Percentiles rank a stretch among this genome's conserved stretches.
Evolutionary conservation across 192 early-diverging fungal genomes (phyloP).

Genomic region (Chytriomyces confervae): DNA sequence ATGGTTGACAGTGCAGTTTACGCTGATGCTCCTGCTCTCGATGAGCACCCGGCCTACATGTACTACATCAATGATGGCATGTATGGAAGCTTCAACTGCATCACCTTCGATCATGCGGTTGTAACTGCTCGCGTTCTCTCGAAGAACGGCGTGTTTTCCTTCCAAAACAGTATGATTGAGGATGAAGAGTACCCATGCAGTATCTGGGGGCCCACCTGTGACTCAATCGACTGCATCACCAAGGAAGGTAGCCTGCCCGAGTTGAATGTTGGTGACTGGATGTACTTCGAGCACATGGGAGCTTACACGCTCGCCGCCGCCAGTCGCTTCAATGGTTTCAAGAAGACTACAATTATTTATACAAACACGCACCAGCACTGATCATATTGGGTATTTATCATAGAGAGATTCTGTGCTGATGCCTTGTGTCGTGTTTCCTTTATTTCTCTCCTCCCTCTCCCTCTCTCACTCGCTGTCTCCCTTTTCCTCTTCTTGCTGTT

Average conservation of each 20-base stretch:
- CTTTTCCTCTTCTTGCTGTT: no score
- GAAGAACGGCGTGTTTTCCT: conserved; percentile 47
- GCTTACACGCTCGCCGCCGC: conserved; percentile 94
- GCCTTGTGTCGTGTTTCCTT: no score
- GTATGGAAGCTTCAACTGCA: conserved; percentile 98
- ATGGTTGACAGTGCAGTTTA: conserved; percentile 23
- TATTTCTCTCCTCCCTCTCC: no score
- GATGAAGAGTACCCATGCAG: conserved; percentile 66
- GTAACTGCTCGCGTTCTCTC: conserved; percentile 74
- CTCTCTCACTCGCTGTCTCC: no score
- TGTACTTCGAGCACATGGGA: conserved; percentile 94
- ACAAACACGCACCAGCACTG: conserved; percentile 70
- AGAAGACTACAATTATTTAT: conserved; percentile 80
- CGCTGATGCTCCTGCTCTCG: conserved; percentile 21
- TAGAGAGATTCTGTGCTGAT: no score
- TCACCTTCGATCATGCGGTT: conserved; percentile 93
- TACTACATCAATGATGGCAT: conserved; percentile 99
- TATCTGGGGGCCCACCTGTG: conserved; percentile 98
- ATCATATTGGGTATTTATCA: background rate
- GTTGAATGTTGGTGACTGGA: conserved; percentile 94
- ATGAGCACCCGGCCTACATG: conserved; percentile 66
- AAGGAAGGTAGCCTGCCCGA: conserved; percentile 72
- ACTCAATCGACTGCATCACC: conserved; percentile 94
- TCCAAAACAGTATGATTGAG: background rate
- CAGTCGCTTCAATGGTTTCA: conserved; percentile 71